Conservation (phyloP, 345 rosid species). For the Atalantia buxifolia region DNA sequence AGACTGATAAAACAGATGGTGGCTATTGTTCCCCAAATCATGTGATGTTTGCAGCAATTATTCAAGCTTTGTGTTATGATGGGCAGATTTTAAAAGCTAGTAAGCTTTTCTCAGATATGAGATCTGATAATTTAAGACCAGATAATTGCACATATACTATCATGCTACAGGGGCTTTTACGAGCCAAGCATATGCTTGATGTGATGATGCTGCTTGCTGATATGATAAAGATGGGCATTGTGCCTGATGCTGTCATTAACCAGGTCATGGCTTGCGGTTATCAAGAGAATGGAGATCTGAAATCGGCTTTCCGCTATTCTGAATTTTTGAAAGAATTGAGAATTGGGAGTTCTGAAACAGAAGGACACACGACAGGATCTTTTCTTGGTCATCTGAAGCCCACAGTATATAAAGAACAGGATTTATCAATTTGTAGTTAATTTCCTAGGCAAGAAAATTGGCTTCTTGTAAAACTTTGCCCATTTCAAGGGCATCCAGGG, state of each 20-base stretch:
- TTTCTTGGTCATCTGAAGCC: neutral
- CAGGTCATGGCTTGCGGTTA: conserved; percentile 35
- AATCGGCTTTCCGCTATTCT: conserved; percentile 35
- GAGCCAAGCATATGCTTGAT: conserved; percentile 41
- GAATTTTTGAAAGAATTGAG: conserved; percentile 19
- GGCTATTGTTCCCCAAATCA: conserved; percentile 30
- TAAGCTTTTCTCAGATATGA: conserved; percentile 53
- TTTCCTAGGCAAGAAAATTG: neutral
- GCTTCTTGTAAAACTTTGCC: neutral
- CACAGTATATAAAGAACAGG: neutral
- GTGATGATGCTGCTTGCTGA: conserved; percentile 65
- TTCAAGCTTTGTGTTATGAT: conserved; percentile 57
- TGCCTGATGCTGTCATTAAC: conserved; percentile 42
- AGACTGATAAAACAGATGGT: conserved; percentile 27
- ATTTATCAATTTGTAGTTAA: neutral
- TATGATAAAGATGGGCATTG: conserved; percentile 54
- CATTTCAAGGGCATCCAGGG: neutral
- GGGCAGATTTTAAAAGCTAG: conserved; percentile 53
- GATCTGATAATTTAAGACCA: conserved; percentile 39
- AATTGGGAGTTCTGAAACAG: neutral
- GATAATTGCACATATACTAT: conserved; percentile 32
- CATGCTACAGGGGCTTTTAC: conserved; percentile 44
- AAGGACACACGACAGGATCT: neutral
- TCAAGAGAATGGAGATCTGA: conserved; percentile 39
- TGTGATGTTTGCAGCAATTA: conserved; percentile 38